These are phyloP conservation scores for Eutypa lata DNA, from an alignment of 2,329 filamentous ascomycete genomes.

Conservation along the genomic window DNA sequence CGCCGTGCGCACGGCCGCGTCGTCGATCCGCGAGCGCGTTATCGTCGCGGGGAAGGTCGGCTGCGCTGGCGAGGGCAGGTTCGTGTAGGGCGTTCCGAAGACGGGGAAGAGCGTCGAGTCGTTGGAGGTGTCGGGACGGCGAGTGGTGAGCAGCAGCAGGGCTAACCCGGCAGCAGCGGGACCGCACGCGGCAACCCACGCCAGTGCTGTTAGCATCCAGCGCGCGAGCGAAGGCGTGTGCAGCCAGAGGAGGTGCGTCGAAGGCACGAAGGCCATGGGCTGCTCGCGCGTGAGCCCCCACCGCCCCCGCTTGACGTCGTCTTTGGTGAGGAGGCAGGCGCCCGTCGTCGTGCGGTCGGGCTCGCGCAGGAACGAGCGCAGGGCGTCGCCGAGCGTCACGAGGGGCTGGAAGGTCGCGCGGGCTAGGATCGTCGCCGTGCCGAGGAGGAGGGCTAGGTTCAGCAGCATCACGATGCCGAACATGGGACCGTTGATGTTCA, in stretches of 20 bases:
- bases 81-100: slow-evolving; percentile 4
- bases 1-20: slow-evolving; percentile 25
- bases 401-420: slow-evolving; percentile 26
- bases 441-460: slow-evolving; percentile 24
- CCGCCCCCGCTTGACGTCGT: slow-evolving; percentile 39
- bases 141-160: slow-evolving; percentile 24
- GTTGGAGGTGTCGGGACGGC: slow-evolving; percentile 34
- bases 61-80: slow-evolving; percentile 13
- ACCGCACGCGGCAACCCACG: slow-evolving; percentile 36
- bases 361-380: slow-evolving; percentile 27
- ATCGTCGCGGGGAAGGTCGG: slow-evolving; percentile 12
- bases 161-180: slow-evolving; percentile 39
- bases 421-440: slow-evolving; percentile 22
- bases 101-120: slow-evolving; percentile 31
- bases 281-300: slow-evolving; percentile 28
- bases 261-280: slow-evolving; percentile 36
- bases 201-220: slow-evolving; percentile 38
- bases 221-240: slow-evolving; percentile 38
- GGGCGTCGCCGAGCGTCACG: slow-evolving; percentile 28
- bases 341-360: slow-evolving; percentile 30
- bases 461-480: slow-evolving; percentile 35
- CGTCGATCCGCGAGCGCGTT: slow-evolving; percentile 37
- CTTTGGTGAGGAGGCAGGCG: slow-evolving; percentile 44
- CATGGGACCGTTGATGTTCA: slow-evolving; percentile 41
- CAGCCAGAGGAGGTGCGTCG: slow-evolving; percentile 43